Evolutionary conservation across 2,329 filamentous ascomycete genomes (phyloP).

Genomic region (Diplodia sapinea): DNA sequence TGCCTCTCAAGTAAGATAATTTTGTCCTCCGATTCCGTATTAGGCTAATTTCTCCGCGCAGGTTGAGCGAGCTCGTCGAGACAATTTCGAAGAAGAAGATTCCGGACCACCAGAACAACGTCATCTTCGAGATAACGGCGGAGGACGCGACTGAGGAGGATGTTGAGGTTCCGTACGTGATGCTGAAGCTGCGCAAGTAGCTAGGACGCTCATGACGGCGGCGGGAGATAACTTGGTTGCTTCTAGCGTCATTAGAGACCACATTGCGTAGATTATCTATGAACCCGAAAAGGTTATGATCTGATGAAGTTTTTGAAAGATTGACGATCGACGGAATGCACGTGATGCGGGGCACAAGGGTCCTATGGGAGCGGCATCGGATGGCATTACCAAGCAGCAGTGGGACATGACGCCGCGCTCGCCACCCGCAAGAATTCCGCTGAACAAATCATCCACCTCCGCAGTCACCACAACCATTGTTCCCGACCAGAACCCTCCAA

Average conservation of each 20-base stretch:
- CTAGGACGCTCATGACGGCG: neutral
- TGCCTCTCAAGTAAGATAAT: constrained; percentile 68
- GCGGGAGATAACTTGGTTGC: neutral
- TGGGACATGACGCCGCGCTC: constrained; percentile 26
- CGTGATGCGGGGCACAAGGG: constrained; percentile 27
- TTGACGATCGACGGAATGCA: neutral
- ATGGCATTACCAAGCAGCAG: constrained; percentile 31
- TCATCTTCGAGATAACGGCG: constrained; percentile 94
- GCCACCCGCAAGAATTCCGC: constrained; percentile 30
- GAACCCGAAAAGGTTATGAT: constrained; percentile 8
- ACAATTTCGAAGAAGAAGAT: constrained; percentile 90
- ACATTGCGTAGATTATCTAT: constrained; percentile 18
- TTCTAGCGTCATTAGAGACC: constrained; percentile 19
- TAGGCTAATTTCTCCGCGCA: constrained; percentile 45
- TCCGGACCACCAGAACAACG: constrained; percentile 87
- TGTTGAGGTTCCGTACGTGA: constrained; percentile 96
- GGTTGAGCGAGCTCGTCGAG: constrained; percentile 87
- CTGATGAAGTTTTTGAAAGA: neutral
- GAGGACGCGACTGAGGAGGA: constrained; percentile 90
- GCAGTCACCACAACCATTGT: constrained; percentile 21
- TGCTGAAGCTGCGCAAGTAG: constrained; percentile 72
- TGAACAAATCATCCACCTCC: neutral
- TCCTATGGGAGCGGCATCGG: constrained; percentile 31
- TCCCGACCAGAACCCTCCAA: neutral
- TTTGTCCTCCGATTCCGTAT: neutral